Base-by-base conservation (phyloP, 2,329 filamentous ascomycete genomes). In the Trichothecium sympodiale region DNA sequence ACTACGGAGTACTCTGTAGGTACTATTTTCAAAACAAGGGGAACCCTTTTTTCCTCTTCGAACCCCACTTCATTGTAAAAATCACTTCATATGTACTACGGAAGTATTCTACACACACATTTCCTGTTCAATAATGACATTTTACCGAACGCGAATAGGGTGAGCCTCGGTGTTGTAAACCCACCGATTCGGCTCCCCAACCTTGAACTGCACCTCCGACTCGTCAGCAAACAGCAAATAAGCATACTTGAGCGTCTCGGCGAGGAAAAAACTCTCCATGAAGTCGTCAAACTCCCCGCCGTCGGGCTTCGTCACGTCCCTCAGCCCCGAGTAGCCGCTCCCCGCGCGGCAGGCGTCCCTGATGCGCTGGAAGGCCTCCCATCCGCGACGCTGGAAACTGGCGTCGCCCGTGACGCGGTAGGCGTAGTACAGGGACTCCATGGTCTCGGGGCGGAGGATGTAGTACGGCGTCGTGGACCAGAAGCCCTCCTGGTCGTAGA, bases 401-500 rank as follows among this genome's bases (percentile, higher is more conserved):
- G 62, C 43, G 43, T 82, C 71, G 18, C 80, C 81, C 0, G 80
- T 86, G 35, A 83, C 64, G 37, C 82, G 72, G 54, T 78, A 81
- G 67, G 86, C 74, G 53, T 82, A 73, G 56, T 83, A 87, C n/a
- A 88, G 74, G 15, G 78, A 83, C 59, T 88, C 82, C 38, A 87
- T 83, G 5, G 82, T 81, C 57, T 88, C 82, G n/a, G 81, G 79
- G 39, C 79, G 69, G 26, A 83, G 62, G 14, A 81, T 69, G 48
- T 83, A 83, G 38, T 66, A 65, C 25, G 61, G 57, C 2, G 68
- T 61, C 49, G 20, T 25, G 20, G 20, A 6, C 20, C 20, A 25
- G 20, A 80, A 71, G 15, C 76, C 77, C 6, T 54, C 58, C 3
- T 69, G 65, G 8, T 79, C 34, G 29, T 46, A 25, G 31, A 32